Conservation (phyloP, 2,329 filamentous ascomycete species). For the Calycina herbarum region DNA sequence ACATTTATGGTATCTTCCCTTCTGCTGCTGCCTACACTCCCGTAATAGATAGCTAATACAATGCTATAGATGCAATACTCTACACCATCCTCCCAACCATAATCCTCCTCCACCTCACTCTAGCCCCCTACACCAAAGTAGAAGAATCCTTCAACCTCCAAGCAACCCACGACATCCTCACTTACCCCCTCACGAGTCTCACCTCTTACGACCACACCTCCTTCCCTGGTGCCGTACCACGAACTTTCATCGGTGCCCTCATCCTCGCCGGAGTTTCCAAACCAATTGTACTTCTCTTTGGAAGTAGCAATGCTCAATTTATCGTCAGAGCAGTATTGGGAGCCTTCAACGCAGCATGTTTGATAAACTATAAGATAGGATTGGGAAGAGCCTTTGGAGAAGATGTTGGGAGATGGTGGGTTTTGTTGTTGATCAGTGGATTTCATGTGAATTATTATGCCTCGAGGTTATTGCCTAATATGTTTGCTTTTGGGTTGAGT, state of each 20-base stretch:
- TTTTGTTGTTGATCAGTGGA: conserved; percentile 74
- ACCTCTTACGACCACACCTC: conserved; percentile 76
- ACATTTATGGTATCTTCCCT: conserved; percentile 26
- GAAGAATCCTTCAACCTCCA: conserved; percentile 99
- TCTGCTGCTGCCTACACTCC: too few species aligned
- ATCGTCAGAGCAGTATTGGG: conserved; percentile 77
- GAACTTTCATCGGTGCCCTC: conserved; percentile 83
- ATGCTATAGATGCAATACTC: conserved; percentile 47
- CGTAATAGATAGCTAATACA: not conserved
- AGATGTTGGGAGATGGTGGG: conserved; percentile 74
- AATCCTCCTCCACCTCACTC: conserved; percentile 67
- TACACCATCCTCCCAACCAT: conserved; percentile 60
- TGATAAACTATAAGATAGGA: conserved; percentile 65
- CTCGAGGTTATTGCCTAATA: conserved; percentile 88
- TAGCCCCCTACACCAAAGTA: conserved; percentile 91
- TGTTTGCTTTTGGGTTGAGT: conserved; percentile 91
- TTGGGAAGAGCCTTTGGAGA: conserved; percentile 68
- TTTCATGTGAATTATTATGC: conserved; percentile 95
- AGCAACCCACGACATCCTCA: conserved; percentile 84
- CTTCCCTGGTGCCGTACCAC: conserved; percentile 88
- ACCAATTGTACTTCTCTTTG: conserved; percentile 60
- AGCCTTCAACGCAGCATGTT: conserved; percentile 67
- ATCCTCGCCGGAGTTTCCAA: conserved; percentile 71
- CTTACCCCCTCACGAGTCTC: conserved; percentile 67
- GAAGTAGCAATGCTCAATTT: conserved; percentile 56